Evolutionary conservation across 371 early-diverging fungal genomes (phyloP), one percentile per base, ranked within the genome.

Genomic region (Phascolomyces articulosus): DNA sequence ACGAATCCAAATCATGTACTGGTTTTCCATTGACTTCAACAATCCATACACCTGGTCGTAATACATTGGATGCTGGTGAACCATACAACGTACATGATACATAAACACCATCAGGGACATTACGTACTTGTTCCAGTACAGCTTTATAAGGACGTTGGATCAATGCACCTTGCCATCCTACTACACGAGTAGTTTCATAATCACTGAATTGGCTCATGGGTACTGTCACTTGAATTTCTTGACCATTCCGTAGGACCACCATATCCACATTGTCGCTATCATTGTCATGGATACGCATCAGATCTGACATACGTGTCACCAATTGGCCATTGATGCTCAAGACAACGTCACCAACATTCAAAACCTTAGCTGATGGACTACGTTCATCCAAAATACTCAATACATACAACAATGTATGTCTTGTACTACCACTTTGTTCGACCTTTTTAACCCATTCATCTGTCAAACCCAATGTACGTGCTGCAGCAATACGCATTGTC

Each of bases 151-250:
- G 95, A 55, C 68, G 74, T 65, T 93, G 92, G 18, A 95, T 80
- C 29, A 94, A 69, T 0, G 94, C 95, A 18, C 96, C 96, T 11
- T 89, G 89, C 96, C 96, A 96, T 11, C 89, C 78, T 21, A 95
- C 76, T 10, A 93, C 82, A 11, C 85, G 78, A 16, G 77, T 79
- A 10, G 87, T 85, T 38, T 84, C 88, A 27, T 83, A 81, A 18
- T 79, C 85, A 28, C 79, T 69, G 48, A 89, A 70, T n/a, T 68
- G 66, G 7, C 74, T 73, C 11, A 92, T 85, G 9, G 86, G 87
- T 24, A 92, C 86, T 1, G 64, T 48, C 16, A 90, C 49, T 27
- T 69, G 41, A 54, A 84, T 0, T 61, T 73, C 82, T 56, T 77
- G 62, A 44, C 88, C 85, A 47, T 91, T 85, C 18, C 92, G 87